Base-by-base conservation (phyloP, 768 basidiomycete genomes). In the Macrolepiota dolichaula region DNA sequence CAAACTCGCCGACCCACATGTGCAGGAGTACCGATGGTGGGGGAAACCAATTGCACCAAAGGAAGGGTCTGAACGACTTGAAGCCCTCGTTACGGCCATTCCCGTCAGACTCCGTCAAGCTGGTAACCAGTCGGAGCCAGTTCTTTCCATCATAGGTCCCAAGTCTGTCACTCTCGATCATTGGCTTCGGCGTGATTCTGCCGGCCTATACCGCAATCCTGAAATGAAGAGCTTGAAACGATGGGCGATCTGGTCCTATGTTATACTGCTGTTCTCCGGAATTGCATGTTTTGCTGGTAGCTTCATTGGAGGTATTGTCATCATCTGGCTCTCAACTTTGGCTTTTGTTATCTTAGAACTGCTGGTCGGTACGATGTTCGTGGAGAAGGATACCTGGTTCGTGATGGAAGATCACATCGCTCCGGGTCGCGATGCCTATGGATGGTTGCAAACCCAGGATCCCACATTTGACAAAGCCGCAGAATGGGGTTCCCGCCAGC, bases 401-500 rank as follows among this genome's bases (percentile, higher is more conserved):
- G 50, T 61, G 9, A 59, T 62, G 25, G 53, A 66, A n/a, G 59
- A 66, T 17, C 62, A 63, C 42, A 42, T 25, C 12, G 17, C 6
- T 7, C 55, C 47, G 35, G 58, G 55, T 24, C 36, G 37, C 27
- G 29, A 64, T 22, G 22, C 24, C 1, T 32, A 46, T 50, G 12
- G 29, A 29, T 40, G 50, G 51, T 40, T 67, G 12, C 55, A 57
- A 10, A 44, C 53, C 10, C 62, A 65, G 40, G 67, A 68, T 53
- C 44, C 51, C 10, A 36, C 51, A 12, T 44, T 64, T n/a, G 49
- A 47, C 1, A 29, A 35, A 0, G 25, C 65, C 7, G 46, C 44
- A 1, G 40, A 59, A 35, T 67, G 67, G 67, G 66, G 62, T 3
- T 15, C 47, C 9, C 55, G 57, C 29, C 62, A 63, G 44, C 51